Conservation (phyloP, 352 stramenopile species). For the Globisporangium nodosum region DNA sequence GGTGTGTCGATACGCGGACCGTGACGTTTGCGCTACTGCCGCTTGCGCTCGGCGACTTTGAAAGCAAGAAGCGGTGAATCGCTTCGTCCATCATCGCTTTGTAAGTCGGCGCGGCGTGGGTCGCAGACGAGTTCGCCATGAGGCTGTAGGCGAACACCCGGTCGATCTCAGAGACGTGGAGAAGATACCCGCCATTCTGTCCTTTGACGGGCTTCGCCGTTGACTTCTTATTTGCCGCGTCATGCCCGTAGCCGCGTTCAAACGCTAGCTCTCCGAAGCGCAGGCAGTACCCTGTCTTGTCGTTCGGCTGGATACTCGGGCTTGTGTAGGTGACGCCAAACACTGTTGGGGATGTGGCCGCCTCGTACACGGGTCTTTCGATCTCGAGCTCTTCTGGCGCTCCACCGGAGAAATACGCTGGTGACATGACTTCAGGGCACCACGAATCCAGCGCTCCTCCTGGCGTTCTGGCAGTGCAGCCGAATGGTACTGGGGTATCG, state of each 20-base stretch:
- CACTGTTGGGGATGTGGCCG: constrained; percentile 24
- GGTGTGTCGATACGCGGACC: constrained; percentile 41
- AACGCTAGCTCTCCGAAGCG: constrained; percentile 53
- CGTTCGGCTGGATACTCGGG: constrained; percentile 31
- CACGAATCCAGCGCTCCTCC: constrained; percentile 5
- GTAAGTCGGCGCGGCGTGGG: constrained; percentile 38
- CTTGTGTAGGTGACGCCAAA: constrained; percentile 48
- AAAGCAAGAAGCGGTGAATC: constrained; percentile 45
- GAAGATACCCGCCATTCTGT: constrained; percentile 48
- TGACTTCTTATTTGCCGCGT: constrained; percentile 6
- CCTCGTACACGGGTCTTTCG: constrained; percentile 31
- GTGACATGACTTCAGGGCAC: constrained; percentile 18
- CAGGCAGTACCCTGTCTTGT: constrained; percentile 53
- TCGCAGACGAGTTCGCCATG: constrained; percentile 47
- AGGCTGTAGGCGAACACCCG: constrained; percentile 56
- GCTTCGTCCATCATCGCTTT: constrained; percentile 60
- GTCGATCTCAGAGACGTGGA: constrained; percentile 30
- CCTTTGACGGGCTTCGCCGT: constrained; percentile 16
- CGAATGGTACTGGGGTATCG: constrained; percentile 38
- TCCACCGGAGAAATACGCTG: constrained; percentile 21
- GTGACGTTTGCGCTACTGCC: constrained; percentile 18
- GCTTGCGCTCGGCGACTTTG: constrained; percentile 2
- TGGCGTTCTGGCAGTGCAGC: constrained; percentile 22
- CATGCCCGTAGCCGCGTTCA: constrained; percentile 32
- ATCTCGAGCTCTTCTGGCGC: constrained; percentile 24